Evolutionary conservation across 768 basidiomycete species (phyloP).

Genomic region (Pulveroboletus sp.): DNA sequence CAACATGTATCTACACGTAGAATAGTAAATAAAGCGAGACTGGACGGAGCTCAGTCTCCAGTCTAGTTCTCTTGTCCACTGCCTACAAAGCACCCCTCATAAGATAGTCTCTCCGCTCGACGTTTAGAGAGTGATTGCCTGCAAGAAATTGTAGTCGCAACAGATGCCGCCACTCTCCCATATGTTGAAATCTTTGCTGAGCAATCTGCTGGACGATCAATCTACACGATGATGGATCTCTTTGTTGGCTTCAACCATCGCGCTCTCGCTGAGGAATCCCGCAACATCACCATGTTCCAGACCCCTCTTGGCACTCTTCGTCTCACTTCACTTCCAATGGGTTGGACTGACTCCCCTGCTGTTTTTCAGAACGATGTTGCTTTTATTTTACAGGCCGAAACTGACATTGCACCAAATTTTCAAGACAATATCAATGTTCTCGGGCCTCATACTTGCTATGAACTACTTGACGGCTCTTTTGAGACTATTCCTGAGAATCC

Average conservation of each 20-base stretch:
- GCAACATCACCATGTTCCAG: slow-evolving; percentile 44
- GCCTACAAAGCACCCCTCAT: too few species aligned
- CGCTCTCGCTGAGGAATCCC: slow-evolving; percentile 3
- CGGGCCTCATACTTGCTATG: slow-evolving; percentile 36
- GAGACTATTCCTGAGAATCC: slow-evolving; percentile 12
- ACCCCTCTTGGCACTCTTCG: slow-evolving; percentile 36
- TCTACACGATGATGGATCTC: slow-evolving; percentile 3
- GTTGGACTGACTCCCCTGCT: slow-evolving; percentile 39
- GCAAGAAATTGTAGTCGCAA: too few species aligned
- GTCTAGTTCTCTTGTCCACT: too few species aligned
- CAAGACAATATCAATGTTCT: slow-evolving; percentile 40
- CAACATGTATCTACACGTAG: too few species aligned
- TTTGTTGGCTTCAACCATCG: slow-evolving; percentile 2
- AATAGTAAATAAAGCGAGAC: too few species aligned
- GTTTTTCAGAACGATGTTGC: slow-evolving; percentile 41
- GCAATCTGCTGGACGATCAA: slow-evolving; percentile 8
- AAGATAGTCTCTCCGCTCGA: too few species aligned
- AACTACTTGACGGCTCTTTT: slow-evolving; percentile 4
- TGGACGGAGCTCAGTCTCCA: too few species aligned
- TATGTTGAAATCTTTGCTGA: slow-evolving; percentile 15
- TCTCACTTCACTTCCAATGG: slow-evolving; percentile 38
- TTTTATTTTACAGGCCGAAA: slow-evolving; percentile 38
- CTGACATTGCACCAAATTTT: slow-evolving; percentile 35
- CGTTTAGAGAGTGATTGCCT: too few species aligned
- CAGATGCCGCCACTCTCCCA: slow-evolving; percentile 7